These are phyloP conservation scores for Mycena citricolor DNA, from an alignment of 1,284 basidiomycete species.

Conservation along the genomic window DNA sequence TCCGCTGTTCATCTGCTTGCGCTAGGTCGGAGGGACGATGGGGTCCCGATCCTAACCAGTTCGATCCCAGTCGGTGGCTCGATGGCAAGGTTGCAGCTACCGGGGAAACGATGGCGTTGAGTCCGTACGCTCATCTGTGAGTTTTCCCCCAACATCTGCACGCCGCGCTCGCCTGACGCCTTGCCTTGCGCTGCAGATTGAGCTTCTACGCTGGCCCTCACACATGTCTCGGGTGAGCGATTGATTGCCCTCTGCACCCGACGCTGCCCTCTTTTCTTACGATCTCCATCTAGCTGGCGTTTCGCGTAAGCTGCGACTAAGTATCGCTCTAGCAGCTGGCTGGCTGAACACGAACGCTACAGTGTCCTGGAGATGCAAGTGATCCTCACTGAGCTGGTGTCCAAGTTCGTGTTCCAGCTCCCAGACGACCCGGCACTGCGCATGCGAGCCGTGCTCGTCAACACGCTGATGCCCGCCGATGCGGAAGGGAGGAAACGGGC, in stretches of 20 bases:
- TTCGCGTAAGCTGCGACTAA: conserved; percentile 13
- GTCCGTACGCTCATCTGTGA: conserved; percentile 41
- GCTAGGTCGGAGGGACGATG: conserved; percentile 26
- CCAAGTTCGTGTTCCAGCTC: conserved; percentile 16
- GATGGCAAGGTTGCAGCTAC: conserved; percentile 3
- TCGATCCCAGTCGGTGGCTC: conserved; percentile 25
- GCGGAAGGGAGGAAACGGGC: too few species aligned
- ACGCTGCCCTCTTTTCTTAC: conserved; percentile 4
- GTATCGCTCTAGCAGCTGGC: background rate
- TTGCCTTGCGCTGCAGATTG: conserved; percentile 32
- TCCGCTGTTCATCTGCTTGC: too few species aligned
- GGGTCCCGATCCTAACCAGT: conserved; percentile 32
- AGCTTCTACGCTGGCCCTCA: conserved; percentile 19
- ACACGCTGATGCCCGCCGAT: too few species aligned
- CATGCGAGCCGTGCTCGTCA: too few species aligned
- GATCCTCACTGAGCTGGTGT: conserved; percentile 17
- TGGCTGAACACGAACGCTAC: too few species aligned
- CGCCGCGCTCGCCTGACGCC: conserved; percentile 27
- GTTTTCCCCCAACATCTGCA: conserved; percentile 50
- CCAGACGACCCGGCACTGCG: too few species aligned
- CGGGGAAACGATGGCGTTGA: conserved; percentile 16
- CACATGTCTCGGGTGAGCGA: conserved; percentile 29
- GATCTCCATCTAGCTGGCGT: conserved; percentile 10
- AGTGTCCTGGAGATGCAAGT: conserved; percentile 20
- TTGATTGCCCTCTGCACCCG: conserved; percentile 30